Evolutionary conservation across 1,139 yeast species (phyloP).

Genomic region (Hanseniaspora sp.): DNA sequence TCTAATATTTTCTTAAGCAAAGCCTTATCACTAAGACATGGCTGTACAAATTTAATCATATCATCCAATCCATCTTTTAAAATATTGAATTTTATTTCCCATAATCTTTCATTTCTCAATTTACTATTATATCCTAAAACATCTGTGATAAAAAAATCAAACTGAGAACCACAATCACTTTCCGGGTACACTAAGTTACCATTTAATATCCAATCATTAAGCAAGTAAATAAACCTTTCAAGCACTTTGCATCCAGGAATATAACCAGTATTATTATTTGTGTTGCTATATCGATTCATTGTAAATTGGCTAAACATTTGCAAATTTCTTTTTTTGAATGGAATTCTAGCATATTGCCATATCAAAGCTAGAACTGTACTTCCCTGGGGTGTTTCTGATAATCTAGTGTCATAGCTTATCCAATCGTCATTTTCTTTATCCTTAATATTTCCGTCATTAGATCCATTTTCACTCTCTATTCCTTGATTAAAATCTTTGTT

Average conservation of each 20-base stretch:
- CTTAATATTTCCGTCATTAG: conserved; percentile 18
- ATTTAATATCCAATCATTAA: conserved; percentile 64
- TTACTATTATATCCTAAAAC: conserved; percentile 28
- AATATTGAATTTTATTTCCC: conserved; percentile 75
- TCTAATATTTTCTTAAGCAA: conserved; percentile 44
- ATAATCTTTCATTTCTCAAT: conserved; percentile 58
- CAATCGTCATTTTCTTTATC: conserved; percentile 25
- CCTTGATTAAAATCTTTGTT: conserved; percentile 19
- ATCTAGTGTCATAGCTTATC: conserved; percentile 36
- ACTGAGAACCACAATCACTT: conserved; percentile 32
- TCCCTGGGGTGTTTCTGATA: conserved; percentile 52
- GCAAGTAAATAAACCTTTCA: conserved; percentile 46
- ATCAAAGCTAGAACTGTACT: conserved; percentile 48
- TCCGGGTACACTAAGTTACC: conserved; percentile 67
- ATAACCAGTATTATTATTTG: background rate
- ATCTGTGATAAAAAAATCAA: conserved; percentile 61
- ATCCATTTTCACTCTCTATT: background rate
- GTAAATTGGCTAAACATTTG: background rate
- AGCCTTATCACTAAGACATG: conserved; percentile 35
- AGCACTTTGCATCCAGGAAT: conserved; percentile 4
- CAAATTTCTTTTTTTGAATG: conserved; percentile 3
- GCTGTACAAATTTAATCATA: conserved; percentile 46
- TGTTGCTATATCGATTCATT: background rate
- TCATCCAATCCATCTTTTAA: conserved; percentile 65
- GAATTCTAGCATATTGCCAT: conserved; percentile 12